These are phyloP conservation scores for Fusarium burgessii DNA, from an alignment of 2,329 filamentous ascomycete genomes.

Conservation along the genomic window DNA sequence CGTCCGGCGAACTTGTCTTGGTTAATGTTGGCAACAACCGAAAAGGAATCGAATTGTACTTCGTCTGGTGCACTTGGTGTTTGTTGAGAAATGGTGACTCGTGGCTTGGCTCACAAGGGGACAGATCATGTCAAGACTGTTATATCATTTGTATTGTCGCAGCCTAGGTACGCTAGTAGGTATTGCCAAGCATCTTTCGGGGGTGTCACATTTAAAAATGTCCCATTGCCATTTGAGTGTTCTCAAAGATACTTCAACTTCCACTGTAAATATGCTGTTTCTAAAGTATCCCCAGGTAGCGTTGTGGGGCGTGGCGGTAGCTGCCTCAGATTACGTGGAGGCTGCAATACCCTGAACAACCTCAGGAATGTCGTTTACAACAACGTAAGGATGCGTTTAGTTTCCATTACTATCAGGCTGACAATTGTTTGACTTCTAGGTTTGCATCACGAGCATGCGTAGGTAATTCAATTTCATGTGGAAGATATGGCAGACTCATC, in stretches of 20 bases:
- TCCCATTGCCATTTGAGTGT: neutral
- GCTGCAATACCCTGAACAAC: slow-evolving; percentile 26
- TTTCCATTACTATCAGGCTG: slow-evolving; percentile 1
- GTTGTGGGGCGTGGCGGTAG: slow-evolving; percentile 8
- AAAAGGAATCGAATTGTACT: neutral
- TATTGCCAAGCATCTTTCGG: slow-evolving; percentile 30
- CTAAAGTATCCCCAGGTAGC: slow-evolving; percentile 10
- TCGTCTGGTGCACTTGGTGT: slow-evolving; percentile 6
- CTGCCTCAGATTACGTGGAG: slow-evolving; percentile 39
- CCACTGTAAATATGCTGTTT: fast-evolving
- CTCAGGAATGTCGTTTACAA: neutral
- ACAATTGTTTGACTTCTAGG: neutral
- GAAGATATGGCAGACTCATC: neutral
- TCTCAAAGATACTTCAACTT: neutral
- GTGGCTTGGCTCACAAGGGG: slow-evolving; percentile 33
- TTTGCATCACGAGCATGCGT: neutral
- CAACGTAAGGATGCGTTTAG: neutral
- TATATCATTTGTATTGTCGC: slow-evolving; percentile 39
- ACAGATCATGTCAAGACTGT: slow-evolving; percentile 42
- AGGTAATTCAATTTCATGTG: neutral
- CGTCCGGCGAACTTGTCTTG: slow-evolving; percentile 36
- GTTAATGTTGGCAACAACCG: neutral
- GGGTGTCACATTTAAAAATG: slow-evolving; percentile 16
- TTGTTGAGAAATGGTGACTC: slow-evolving; percentile 26
- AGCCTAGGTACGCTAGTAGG: slow-evolving; percentile 16